These are phyloP conservation scores for Fermentozyma sake DNA, from an alignment of 1,139 yeast species.

Conservation along the genomic window DNA sequence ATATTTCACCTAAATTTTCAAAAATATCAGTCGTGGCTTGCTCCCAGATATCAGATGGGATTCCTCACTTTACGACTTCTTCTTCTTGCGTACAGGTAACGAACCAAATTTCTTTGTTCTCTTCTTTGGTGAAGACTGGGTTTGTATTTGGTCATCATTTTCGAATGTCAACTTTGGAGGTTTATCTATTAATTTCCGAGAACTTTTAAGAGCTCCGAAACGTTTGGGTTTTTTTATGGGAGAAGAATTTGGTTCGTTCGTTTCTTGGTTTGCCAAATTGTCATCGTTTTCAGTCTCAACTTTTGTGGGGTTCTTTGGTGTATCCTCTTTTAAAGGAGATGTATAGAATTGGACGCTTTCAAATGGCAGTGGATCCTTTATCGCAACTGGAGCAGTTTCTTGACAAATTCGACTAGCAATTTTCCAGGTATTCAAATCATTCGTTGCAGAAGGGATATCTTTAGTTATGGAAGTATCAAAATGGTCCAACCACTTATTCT, in stretches of 20 bases:
- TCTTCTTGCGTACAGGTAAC: constrained; percentile 4
- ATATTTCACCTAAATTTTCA: too few relatives aligned
- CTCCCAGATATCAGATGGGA: too few relatives aligned
- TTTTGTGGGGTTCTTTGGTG: constrained; percentile 1
- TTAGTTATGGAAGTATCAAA: constrained; percentile 4
- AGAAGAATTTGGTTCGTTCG: too few relatives aligned
- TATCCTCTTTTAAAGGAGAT: constrained; percentile 6
- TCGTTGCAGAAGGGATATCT: neutral
- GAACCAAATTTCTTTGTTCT: constrained; percentile 5
- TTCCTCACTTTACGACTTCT: neutral
- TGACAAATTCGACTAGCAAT: too few relatives aligned
- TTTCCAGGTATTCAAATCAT: too few relatives aligned
- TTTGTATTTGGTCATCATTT: neutral
- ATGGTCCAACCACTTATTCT: constrained; percentile 12
- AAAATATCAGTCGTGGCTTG: too few relatives aligned
- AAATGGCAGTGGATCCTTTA: constrained; percentile 2
- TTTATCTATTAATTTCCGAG: too few relatives aligned
- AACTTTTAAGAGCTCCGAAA: too few relatives aligned
- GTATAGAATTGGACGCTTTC: constrained; percentile 7
- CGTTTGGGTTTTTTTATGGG: too few relatives aligned
- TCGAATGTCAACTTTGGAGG: constrained; percentile 19
- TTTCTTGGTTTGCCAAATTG: too few relatives aligned
- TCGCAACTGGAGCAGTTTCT: neutral
- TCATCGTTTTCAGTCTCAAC: neutral
- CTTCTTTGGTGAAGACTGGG: constrained; percentile 1